Base-by-base conservation (phyloP, 495 filamentous ascomycete species). In the Parachaetomium inaequale region DNA sequence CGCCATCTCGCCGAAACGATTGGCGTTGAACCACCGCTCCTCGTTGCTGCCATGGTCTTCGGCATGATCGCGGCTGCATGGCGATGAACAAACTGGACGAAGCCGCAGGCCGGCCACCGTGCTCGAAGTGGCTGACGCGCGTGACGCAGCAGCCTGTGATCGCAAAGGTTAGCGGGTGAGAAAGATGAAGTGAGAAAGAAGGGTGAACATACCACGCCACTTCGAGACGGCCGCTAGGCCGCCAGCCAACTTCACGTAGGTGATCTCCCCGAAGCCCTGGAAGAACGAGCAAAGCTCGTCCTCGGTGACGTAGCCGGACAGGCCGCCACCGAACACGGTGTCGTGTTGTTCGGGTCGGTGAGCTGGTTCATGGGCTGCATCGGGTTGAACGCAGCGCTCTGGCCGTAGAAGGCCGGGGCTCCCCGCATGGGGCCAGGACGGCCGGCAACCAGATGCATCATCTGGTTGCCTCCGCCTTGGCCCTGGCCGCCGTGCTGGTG, bases 281-380 rank as follows among this genome's bases (percentile, higher is more conserved):
- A 99, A 99, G 84, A 99, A 99, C 11, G 93, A 97, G 55, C 94
- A 89, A 28, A 99, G 90, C 80, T 99, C 94, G 73, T 99, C 94
- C 80, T 99, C 94, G 59, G 94, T 99, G 54, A 99, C 94, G 72
- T 99, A 99, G 55, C 94, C 94, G 36, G 93, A 97, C 3, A 99
- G 86, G 49, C 94, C 94, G 67, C 94, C 94, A 62, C 98, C 94
- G 70, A 99, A 99, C 63, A 99, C 94, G 26, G 94, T 99, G 50
- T n/a, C 32, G 94, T 99, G 81, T 99, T 99, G 84, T 99, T 99
- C n/a, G 94, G 94, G 69, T 99, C 94, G 34, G 94, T 99, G 79
- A 99, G 98, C 77, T 99, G 94, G 76, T 99, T 99, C 94, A 99
- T 99, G n/a, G 92, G 92, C 78, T 96, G 92, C 63, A 81, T 71